phyloP scores from a whole-genome alignment of 805 yeast species.

The Naumovozyma baii region DNA sequence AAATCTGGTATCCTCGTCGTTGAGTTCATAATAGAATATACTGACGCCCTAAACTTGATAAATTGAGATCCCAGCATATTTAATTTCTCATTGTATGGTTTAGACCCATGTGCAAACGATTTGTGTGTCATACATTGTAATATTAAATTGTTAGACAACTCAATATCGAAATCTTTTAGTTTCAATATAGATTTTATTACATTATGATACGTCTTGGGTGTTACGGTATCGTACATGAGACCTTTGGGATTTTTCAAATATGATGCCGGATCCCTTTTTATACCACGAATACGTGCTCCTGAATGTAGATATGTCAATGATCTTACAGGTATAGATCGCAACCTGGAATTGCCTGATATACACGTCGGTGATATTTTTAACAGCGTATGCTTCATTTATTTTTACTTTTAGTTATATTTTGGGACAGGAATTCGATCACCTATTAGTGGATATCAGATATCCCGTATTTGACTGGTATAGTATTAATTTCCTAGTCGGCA shows the following conservation, averaged over 20 bases:
- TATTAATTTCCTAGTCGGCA: too few relatives aligned
- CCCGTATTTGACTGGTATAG: too few relatives aligned
- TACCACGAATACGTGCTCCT: conserved; percentile 54
- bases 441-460: too few relatives aligned
- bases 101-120: conserved; percentile 84
- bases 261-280: conserved; percentile 60
- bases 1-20: conserved; percentile 24
- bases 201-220: conserved; percentile 37
- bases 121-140: conserved; percentile 86
- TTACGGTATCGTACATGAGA: conserved; percentile 40
- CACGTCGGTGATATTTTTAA: background rate
- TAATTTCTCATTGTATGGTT: conserved; percentile 83
- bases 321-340: background rate
- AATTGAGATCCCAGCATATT: conserved; percentile 61
- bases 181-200: conserved; percentile 17
- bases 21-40: conserved; percentile 29
- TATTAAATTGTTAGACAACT: conserved; percentile 50
- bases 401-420: too few relatives aligned
- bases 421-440: background rate
- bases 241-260: conserved; percentile 43
- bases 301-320: conserved; percentile 33
- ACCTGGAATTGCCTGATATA: background rate
- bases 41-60: conserved; percentile 36
- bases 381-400: background rate
- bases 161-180: conserved; percentile 18